Evolutionary conservation across 768 basidiomycete genomes (phyloP), one percentile per base, ranked within the genome.

Genomic region (Collybia sordida): DNA sequence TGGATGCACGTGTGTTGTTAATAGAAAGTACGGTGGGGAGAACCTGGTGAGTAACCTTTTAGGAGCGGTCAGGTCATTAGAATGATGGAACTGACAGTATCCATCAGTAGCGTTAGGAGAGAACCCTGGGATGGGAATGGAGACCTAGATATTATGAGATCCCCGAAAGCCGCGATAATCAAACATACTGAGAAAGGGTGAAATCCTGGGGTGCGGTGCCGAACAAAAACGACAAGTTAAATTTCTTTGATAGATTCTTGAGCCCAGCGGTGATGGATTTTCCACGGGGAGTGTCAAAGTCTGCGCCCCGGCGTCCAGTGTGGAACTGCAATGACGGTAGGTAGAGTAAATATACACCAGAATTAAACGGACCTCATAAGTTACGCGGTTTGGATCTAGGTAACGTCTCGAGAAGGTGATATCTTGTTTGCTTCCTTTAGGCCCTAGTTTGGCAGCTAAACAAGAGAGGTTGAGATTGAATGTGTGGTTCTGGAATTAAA

Each of bases 121-220:
- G 80, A 88, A 49, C 72, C 65, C 31, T 79, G 75, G 1, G 83
- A 83, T 0, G 87, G 81, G 61, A 77, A 87, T 2, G 85, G 83
- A 4, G 74, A 71, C 51, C 86, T 88, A 47, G 28, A 24, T 7
- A 23, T 27, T 27, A 27, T 47, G 49, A 51, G 7, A 41, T 9
- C 12, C 12, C 31, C 15, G n/a, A n/a, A n/a, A n/a, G n/a, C n/a
- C 22, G n/a, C 5, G 35, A n/a, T 11, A 8, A 23, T 1, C 19
- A 9, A 27, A 67, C 77, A 24, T 49, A 88, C 80, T 81, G 80
- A 45, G 66, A 72, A 40, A 90, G 67, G 48, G 81, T 88, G 64
- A 83, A 93, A 63, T 88, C 85, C 22, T 83, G 82, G 0, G 93
- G 92, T 0, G 90, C 84, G 22, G 71, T 82, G 4, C 93, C 93